phyloP scores from a whole-genome alignment of 768 basidiomycete species.

The Kondoa subrosea region DNA sequence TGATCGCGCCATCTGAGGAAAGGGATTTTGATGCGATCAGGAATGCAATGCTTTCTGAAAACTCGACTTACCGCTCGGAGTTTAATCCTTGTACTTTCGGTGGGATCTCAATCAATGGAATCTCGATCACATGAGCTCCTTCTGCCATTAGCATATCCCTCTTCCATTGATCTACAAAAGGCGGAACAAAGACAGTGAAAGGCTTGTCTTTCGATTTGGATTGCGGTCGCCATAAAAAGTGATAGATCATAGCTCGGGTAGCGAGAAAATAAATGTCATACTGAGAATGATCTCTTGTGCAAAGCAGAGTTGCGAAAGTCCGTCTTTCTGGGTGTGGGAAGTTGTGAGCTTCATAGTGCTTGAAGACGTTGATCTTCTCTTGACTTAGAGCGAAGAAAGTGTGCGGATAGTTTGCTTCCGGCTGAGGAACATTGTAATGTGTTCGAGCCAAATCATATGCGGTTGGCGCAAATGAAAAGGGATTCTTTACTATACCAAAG shows the following conservation, averaged over 20 bases:
- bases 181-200: not conserved
- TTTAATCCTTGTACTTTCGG: not conserved
- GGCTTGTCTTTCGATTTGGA: not conserved
- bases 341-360: slow-evolving; percentile 2
- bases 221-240: not conserved
- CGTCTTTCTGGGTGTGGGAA: not conserved
- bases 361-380: not conserved
- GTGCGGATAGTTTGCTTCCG: not conserved
- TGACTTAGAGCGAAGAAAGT: not conserved
- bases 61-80: no score
- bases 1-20: not conserved
- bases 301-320: slow-evolving; percentile 4
- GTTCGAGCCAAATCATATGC: no score
- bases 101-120: slow-evolving; percentile 1
- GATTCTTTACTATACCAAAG: no score
- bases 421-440: not conserved
- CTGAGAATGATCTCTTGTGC: not conserved
- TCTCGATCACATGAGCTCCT: not conserved
- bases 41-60: no score
- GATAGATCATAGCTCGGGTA: slow-evolving; percentile 2
- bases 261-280: slow-evolving; percentile 2
- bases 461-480: no score
- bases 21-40: no score
- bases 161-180: slow-evolving; percentile 5
- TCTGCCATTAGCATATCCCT: not conserved